Conservation (phyloP, 176 grass and related monocot species). For the Phragmites australis region DNA sequence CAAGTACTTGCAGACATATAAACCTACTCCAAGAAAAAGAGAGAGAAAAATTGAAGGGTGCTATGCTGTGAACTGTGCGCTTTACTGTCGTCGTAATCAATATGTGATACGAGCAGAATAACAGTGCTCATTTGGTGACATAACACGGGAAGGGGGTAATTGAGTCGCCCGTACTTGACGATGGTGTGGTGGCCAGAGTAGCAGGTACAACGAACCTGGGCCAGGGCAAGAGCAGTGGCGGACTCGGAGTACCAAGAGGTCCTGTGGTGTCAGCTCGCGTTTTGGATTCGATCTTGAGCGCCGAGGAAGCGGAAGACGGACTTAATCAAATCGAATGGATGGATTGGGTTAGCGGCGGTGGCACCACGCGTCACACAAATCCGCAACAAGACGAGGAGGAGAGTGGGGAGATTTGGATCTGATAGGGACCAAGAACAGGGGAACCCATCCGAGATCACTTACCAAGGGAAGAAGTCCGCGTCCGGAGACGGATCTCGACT, state of each 20-base stretch:
- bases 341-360: background rate
- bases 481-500: conserved; percentile 4
- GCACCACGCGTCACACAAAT: background rate
- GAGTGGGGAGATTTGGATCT: conserved; percentile 23
- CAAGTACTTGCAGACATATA: background rate
- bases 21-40: conserved; percentile 14
- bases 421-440: background rate
- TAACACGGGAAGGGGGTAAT: background rate
- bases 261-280: background rate
- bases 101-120: background rate
- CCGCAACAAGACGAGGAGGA: background rate
- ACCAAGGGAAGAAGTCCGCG: background rate
- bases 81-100: conserved; percentile 2
- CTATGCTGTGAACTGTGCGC: conserved; percentile 11
- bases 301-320: background rate
- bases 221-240: background rate
- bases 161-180: conserved; percentile 17
- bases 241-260: background rate
- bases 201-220: conserved; percentile 34
- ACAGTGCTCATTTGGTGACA: conserved; percentile 1
- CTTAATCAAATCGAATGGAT: background rate
- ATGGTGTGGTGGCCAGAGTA: conserved; percentile 23
- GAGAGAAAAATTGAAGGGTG: background rate
- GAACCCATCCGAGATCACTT: background rate
- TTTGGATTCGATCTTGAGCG: background rate